Evolutionary conservation across 345 rosid genomes (phyloP).

Genomic region (Eucalyptus victrix): DNA sequence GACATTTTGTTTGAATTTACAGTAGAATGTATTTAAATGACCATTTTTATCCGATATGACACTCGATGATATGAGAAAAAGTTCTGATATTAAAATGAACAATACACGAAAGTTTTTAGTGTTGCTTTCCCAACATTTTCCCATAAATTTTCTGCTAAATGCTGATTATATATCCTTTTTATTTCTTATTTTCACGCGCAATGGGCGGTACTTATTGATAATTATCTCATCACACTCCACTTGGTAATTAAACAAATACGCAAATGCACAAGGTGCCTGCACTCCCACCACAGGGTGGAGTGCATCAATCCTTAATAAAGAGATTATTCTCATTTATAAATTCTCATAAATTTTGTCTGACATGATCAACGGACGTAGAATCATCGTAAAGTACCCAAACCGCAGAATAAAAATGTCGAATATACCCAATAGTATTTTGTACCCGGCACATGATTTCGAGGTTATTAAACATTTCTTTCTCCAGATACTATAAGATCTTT

Average conservation of each 20-base stretch:
- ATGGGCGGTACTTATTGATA: not conserved
- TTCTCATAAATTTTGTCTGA: no score
- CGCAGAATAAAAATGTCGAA: not conserved
- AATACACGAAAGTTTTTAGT: rapidly evolving
- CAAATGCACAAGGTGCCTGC: not conserved
- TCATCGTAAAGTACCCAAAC: not conserved
- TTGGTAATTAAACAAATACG: no score
- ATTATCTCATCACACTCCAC: not conserved
- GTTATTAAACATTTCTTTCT: no score
- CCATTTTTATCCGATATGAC: not conserved
- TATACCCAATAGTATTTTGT: no score
- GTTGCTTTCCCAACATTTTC: not conserved
- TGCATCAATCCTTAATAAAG: not conserved
- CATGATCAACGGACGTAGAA: no score
- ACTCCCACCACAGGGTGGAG: not conserved
- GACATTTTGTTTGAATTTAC: no score
- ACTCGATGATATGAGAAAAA: rapidly evolving
- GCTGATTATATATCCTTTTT: not conserved
- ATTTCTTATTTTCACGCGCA: not conserved
- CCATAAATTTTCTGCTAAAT: not conserved
- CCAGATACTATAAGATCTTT: not conserved
- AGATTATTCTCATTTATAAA: no score
- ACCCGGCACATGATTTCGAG: not conserved
- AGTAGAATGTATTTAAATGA: no score
- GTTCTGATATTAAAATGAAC: no score